Evolutionary conservation across 108 stramenopile genomes (phyloP).

Genomic region (Conticribra weissflogii): DNA sequence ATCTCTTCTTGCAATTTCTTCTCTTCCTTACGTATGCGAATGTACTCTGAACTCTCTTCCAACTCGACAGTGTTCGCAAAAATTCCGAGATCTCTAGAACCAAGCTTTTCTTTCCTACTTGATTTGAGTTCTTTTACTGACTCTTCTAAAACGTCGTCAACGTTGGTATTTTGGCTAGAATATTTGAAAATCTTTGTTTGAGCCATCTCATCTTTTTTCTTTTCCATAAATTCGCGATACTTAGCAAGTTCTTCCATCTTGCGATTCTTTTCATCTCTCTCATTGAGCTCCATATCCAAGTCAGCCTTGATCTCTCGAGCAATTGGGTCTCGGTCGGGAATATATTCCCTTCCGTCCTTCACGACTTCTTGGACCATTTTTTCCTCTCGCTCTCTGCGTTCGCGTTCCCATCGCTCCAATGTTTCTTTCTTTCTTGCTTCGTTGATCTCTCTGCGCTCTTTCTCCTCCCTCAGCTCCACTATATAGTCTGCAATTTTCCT

Average conservation of each 20-base stretch:
- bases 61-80: constrained; percentile 37
- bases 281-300: not conserved
- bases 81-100: constrained; percentile 19
- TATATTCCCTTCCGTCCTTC: not conserved
- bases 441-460: constrained; percentile 1
- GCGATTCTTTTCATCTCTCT: not conserved
- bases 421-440: constrained; percentile 2
- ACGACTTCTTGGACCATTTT: not conserved
- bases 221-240: constrained; percentile 1
- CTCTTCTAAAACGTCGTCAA: constrained; percentile 6
- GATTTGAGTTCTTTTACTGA: constrained; percentile 2
- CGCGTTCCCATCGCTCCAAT: not conserved
- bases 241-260: not conserved
- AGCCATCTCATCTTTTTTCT: constrained; percentile 6
- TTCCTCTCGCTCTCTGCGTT: constrained; percentile 3
- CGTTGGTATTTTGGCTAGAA: not conserved
- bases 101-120: constrained; percentile 17
- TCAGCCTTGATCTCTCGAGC: constrained; percentile 7
- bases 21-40: constrained; percentile 1
- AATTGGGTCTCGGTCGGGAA: constrained; percentile 8
- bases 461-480: not conserved
- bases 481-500: not conserved
- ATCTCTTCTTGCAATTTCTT: constrained; percentile 25
- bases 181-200: constrained; percentile 3
- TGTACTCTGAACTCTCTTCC: constrained; percentile 27